phyloP scores from a whole-genome alignment of 1,284 basidiomycete species.

The Ustilago bromivora region DNA sequence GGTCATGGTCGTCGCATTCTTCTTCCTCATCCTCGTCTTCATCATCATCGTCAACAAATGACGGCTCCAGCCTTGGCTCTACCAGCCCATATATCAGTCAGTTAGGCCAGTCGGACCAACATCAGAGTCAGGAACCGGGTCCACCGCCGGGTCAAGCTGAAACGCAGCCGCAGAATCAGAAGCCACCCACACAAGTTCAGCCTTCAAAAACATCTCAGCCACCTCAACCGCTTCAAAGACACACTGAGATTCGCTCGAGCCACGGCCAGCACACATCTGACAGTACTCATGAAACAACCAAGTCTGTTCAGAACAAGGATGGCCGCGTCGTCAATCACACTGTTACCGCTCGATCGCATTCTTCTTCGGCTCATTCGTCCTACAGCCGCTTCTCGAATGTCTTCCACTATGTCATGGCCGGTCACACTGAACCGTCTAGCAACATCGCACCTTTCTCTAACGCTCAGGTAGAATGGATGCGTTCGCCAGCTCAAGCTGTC shows the following conservation, averaged over 20 bases:
- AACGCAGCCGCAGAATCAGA: background rate
- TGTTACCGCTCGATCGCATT: slow-evolving; percentile 4
- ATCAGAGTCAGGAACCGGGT: background rate
- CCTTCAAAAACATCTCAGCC: background rate
- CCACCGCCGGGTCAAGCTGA: background rate
- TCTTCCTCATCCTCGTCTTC: slow-evolving; percentile 26
- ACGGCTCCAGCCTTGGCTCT: background rate
- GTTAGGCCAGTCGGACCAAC: background rate
- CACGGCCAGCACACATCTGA: background rate
- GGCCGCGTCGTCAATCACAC: slow-evolving; percentile 7
- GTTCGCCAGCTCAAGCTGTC: slow-evolving; percentile 3
- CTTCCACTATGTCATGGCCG: slow-evolving; percentile 27
- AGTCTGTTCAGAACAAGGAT: slow-evolving; percentile 4
- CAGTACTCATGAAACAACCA: slow-evolving; percentile 1
- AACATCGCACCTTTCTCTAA: slow-evolving; percentile 34
- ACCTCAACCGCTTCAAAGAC: background rate
- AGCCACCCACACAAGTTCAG: background rate
- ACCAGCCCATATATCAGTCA: background rate
- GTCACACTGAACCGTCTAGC: slow-evolving; percentile 17
- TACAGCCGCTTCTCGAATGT: slow-evolving; percentile 31
- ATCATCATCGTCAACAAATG: slow-evolving; percentile 4
- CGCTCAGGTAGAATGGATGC: slow-evolving; percentile 30
- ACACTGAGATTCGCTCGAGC: slow-evolving; percentile 6
- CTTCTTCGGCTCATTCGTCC: slow-evolving; percentile 15
- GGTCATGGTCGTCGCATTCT: slow-evolving; percentile 33